Percentiles rank a stretch among this genome's conserved stretches.
These are phyloP conservation scores for Microdochium nivale DNA, from an alignment of 2,329 filamentous ascomycete species.

Conservation along the genomic window DNA sequence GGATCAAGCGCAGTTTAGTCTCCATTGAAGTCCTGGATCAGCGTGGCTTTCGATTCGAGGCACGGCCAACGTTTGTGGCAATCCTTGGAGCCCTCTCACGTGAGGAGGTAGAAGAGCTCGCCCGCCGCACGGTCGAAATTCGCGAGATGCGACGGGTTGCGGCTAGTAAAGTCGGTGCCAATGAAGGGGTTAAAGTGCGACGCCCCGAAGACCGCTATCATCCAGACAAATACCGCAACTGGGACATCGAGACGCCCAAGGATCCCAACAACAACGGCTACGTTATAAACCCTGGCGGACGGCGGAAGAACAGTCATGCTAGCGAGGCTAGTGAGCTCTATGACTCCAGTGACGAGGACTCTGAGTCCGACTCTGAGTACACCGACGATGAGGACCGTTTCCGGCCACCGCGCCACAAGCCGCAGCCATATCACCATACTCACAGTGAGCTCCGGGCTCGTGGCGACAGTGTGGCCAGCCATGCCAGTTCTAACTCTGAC, in stretches of 20 bases:
- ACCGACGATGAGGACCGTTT: slow-evolving; percentile 2
- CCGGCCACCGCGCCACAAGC: slow-evolving; percentile 6
- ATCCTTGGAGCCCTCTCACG: slow-evolving; percentile 45
- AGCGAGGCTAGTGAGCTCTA: slow-evolving; percentile 16
- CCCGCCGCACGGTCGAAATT: slow-evolving; percentile 37
- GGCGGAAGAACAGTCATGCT: slow-evolving; percentile 11
- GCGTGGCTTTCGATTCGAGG: slow-evolving; percentile 51
- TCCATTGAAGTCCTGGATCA: slow-evolving; percentile 48
- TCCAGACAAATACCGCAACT: slow-evolving; percentile 22
- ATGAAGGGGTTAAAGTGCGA: slow-evolving; percentile 7
- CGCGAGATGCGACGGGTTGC: slow-evolving; percentile 27
- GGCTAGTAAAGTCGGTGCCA: slow-evolving; percentile 16
- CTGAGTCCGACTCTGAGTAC: slow-evolving; percentile 2
- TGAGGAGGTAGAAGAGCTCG: slow-evolving; percentile 43
- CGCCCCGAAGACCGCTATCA: slow-evolving; percentile 16
- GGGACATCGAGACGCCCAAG: slow-evolving; percentile 12
- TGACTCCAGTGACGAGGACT: slow-evolving; percentile 16
- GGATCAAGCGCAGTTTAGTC: slow-evolving; percentile 43
- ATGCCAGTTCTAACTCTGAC: slow-evolving; percentile 4
- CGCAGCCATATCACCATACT: slow-evolving; percentile 8
- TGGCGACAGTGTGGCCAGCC: slow-evolving; percentile 7
- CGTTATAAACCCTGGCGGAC: slow-evolving; percentile 9
- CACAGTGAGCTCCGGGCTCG: slow-evolving; percentile 5
- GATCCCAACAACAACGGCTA: slow-evolving; percentile 9
- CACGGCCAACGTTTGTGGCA: slow-evolving; percentile 50